Base-by-base conservation (phyloP, 495 filamentous ascomycete species). In the Amphirosellinia nigrospora region DNA sequence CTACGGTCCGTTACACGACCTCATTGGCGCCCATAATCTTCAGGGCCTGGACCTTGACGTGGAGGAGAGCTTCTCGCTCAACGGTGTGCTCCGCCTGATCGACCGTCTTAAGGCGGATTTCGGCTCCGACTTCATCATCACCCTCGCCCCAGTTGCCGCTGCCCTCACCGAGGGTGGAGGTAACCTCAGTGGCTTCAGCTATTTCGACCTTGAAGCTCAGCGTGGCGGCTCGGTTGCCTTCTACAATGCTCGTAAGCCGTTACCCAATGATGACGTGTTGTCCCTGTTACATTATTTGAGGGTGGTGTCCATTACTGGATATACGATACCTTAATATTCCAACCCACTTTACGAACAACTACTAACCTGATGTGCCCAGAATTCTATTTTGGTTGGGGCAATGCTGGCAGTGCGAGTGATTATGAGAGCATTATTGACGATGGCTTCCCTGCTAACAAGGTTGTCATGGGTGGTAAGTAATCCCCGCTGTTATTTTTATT, bases 331-430 rank as follows among this genome's bases (percentile, higher is more conserved):
- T 34, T 15, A 2, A 26, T 28, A 43, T 36, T 10, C 1, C 30
- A 39, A 7, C 50, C 2, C 9, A 2, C 32, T 48, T 28, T n/a
- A 3, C 9, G 55, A 55, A n/a, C 60, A 43, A 30, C 2, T 4
- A 28, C 59, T 70, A 34, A 70, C 32, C 19, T 48, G 4, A 62
- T 23, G 13, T 15, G 3, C 88, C 21, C 91, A 70, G 68, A 96
- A 75, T 95, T 96, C 78, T 97, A 97, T 80, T 93, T 90, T 78
- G 92, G 92, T 4, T 97, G 92, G 92, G 93, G 93, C 32, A 74
- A 83, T 67, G 80, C 78, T 15, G 69, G 74, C 30, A 86, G 84
- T 45, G 84, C 92, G 32, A 82, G 85, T 82, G 90, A 65, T 82
- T 87, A 75, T 84, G 89, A 84, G 91, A 89, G 78, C 86, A 88